These are phyloP conservation scores for Pythium sukuiense DNA, from an alignment of 352 stramenopile species.

Conservation along the genomic window DNA sequence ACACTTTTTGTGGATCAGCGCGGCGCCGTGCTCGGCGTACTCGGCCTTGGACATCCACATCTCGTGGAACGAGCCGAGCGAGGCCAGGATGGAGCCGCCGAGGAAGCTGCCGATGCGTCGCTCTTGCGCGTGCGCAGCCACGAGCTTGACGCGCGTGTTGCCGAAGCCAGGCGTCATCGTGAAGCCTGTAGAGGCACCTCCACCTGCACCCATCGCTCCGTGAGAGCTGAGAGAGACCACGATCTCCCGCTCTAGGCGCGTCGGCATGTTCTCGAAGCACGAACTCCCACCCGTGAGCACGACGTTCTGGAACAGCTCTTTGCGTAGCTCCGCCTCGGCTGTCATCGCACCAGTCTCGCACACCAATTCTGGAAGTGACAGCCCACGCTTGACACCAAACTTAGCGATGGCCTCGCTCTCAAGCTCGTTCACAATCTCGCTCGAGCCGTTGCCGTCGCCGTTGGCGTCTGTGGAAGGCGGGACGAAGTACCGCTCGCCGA, in stretches of 20 bases:
- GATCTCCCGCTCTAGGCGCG: slow-evolving; percentile 72
- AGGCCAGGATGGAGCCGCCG: slow-evolving; percentile 96
- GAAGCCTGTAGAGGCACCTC: slow-evolving; percentile 14
- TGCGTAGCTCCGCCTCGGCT: slow-evolving; percentile 71
- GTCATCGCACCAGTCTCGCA: slow-evolving; percentile 61
- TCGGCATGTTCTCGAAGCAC: slow-evolving; percentile 81
- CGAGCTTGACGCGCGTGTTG: slow-evolving; percentile 67
- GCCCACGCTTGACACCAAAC: slow-evolving; percentile 29
- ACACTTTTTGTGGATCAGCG: slow-evolving; percentile 98
- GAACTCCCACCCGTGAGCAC: slow-evolving; percentile 74
- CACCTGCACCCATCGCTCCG: slow-evolving; percentile 4
- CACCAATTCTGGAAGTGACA: slow-evolving; percentile 64
- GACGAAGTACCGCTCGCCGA: slow-evolving; percentile 88
- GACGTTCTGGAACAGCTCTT: slow-evolving; percentile 84
- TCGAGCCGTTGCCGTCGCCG: not conserved
- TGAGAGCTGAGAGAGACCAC: slow-evolving; percentile 46
- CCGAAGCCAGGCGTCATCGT: slow-evolving; percentile 23
- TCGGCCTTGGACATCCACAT: slow-evolving; percentile 99
- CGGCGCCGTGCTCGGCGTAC: slow-evolving; percentile 96
- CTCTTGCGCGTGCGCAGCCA: slow-evolving; percentile 65
- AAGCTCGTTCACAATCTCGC: slow-evolving; percentile 13
- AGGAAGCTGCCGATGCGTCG: slow-evolving; percentile 79
- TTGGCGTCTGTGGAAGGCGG: not conserved
- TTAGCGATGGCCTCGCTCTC: slow-evolving; percentile 7
- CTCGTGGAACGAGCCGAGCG: slow-evolving; percentile 97